Percentiles rank a stretch among this genome's conserved stretches.
These are phyloP conservation scores for Ganoderma boninense DNA, from an alignment of 1,284 basidiomycete genomes.

Conservation along the genomic window DNA sequence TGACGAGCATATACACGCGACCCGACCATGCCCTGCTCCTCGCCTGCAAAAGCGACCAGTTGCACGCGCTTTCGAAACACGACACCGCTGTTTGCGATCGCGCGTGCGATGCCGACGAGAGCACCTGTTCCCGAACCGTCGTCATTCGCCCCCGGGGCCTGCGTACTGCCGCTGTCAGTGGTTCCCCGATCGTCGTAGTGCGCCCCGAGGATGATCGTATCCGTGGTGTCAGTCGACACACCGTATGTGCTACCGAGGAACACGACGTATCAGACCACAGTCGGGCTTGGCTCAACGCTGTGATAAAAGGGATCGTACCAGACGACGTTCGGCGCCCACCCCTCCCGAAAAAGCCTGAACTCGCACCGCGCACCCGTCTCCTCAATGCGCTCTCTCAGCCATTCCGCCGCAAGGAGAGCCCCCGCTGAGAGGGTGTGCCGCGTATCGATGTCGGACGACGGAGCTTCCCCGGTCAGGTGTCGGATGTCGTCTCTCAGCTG, in stretches of 20 bases:
- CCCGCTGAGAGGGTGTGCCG: conserved; percentile 83
- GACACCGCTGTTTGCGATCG: conserved; percentile 68
- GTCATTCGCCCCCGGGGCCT: conserved; percentile 83
- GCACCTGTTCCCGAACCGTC: conserved; percentile 84
- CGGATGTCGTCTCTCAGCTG: conserved; percentile 76
- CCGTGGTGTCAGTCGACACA: conserved; percentile 56
- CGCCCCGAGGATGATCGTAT: conserved; percentile 76
- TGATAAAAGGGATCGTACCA: conserved; percentile 57
- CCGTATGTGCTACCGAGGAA: conserved; percentile 58
- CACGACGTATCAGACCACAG: not conserved
- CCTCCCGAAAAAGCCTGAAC: conserved; percentile 69
- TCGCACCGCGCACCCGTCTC: conserved; percentile 76
- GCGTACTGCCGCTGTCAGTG: conserved; percentile 76
- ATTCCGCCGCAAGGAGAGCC: conserved; percentile 76
- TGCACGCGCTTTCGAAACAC: conserved; percentile 74
- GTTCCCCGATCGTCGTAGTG: conserved; percentile 90
- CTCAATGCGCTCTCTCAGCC: conserved; percentile 79
- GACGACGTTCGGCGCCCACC: conserved; percentile 86
- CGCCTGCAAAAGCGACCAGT: conserved; percentile 74
- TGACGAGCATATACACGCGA: conserved; percentile 69
- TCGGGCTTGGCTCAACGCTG: not conserved
- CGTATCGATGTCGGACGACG: conserved; percentile 67
- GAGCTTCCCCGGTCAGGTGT: conserved; percentile 85
- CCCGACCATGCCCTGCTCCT: conserved; percentile 75
- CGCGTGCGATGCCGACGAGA: conserved; percentile 76